Base-by-base conservation (phyloP, 352 stramenopile species). In the Phytophthora aleatoria region DNA sequence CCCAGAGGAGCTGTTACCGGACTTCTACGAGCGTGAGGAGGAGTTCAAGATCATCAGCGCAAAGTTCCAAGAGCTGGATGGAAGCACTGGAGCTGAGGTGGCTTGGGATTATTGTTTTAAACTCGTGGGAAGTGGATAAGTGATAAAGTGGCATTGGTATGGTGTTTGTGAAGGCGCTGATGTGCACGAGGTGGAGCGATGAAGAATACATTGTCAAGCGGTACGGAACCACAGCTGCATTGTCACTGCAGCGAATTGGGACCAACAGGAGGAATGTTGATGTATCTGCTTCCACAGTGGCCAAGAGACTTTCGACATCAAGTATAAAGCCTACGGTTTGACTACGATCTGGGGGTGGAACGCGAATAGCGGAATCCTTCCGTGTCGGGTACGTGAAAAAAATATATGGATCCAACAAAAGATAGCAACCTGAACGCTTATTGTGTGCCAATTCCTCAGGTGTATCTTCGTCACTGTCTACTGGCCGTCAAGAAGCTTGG, bases 401-500 rank as follows among this genome's bases (percentile, higher is more conserved):
- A 42, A 1, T 31, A 2, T 43, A 3, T 12, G 12, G 16, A 54
- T 54, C 10, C 5, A 28, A 3, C 7, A 28, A 39, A 8, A 41
- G 7, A n/a, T 42, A 28, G 9, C n/a, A 53, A 53, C 2, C 27
- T 36, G n/a, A 51, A 16, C n/a, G n/a, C 3, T 6, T 31, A 30
- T 31, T 31, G 35, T 24, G 16, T 48, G 42, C 13, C n/a, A 30
- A 15, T 48, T 30, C 20, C 6, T 33, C 43, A 90, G 71, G 85
- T 96, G 31, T 98, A 98, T 61, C 77, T 98, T n/a, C 88, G 94
- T 44, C 94, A 98, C 74, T 98, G 94, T 55, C 71, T 97, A 38
- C 74, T 98, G 30, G 87, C 92, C 12, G 91, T 93, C 20, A 75
- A 87, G 76, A 95, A 92, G 45, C 70, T 92, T 24, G 81, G 83